phyloP scores from a whole-genome alignment of 371 early-diverging fungal species.

The Rhizopus arrhizus region DNA sequence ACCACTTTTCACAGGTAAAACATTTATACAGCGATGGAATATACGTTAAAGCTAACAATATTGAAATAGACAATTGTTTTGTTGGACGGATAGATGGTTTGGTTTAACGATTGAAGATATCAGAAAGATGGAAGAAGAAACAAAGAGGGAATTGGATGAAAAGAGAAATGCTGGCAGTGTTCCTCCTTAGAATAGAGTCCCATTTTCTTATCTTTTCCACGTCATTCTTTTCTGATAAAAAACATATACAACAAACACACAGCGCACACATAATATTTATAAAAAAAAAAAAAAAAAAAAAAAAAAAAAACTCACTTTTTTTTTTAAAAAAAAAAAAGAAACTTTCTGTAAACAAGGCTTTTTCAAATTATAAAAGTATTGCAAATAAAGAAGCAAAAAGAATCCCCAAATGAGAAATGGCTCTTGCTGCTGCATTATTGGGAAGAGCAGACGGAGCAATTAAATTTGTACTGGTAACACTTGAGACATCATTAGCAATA shows the following conservation, averaged over 20 bases:
- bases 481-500: not conserved
- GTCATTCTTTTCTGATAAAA: not conserved
- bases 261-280: not conserved
- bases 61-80: constrained; percentile 64
- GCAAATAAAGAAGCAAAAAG: too few species aligned
- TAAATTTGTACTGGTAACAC: not conserved
- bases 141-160: constrained; percentile 59
- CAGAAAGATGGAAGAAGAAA: constrained; percentile 62
- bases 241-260: not conserved
- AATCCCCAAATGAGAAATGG: too few species aligned
- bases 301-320: too few species aligned
- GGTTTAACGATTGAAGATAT: constrained; percentile 74
- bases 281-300: too few species aligned
- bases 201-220: not conserved
- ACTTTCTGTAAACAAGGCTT: too few species aligned
- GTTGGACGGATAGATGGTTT: constrained; percentile 71
- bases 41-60: constrained; percentile 15
- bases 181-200: not conserved
- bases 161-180: constrained; percentile 30
- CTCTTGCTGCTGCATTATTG: not conserved
- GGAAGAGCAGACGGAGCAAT: not conserved
- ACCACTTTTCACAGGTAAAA: constrained; percentile 37
- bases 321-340: too few species aligned
- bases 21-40: constrained; percentile 1
- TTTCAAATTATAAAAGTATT: too few species aligned